These are phyloP conservation scores for Conticribra weissflogii DNA, from an alignment of 108 stramenopile genomes.

Conservation along the genomic window DNA sequence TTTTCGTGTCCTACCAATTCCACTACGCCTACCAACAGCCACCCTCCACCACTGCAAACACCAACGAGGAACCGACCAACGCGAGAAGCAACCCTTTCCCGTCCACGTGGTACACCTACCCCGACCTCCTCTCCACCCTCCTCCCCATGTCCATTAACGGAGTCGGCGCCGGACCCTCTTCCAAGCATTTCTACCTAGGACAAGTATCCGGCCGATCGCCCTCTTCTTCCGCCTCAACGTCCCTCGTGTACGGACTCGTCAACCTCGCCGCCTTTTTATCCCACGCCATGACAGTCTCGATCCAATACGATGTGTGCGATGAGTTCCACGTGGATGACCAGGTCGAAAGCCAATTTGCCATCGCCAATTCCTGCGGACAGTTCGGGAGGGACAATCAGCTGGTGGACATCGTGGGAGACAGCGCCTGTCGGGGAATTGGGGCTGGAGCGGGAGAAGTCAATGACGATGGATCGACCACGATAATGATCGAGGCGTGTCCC, in stretches of 20 bases:
- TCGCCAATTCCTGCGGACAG: conserved; percentile 31
- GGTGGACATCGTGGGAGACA: conserved; percentile 18
- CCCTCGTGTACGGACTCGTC: conserved; percentile 23
- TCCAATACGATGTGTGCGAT: conserved; percentile 46
- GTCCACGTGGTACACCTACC: conserved; percentile 20
- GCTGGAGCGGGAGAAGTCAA: conserved; percentile 7
- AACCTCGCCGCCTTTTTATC: conserved; percentile 42
- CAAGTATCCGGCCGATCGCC: conserved; percentile 28
- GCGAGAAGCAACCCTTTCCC: conserved; percentile 24
- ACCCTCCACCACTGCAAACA: too few relatives aligned
- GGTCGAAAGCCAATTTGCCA: conserved; percentile 15
- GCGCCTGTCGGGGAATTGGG: not conserved
- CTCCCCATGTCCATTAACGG: conserved; percentile 20
- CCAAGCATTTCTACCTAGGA: conserved; percentile 23
- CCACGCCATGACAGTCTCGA: conserved; percentile 21
- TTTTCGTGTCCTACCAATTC: too few relatives aligned
- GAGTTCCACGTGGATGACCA: conserved; percentile 36
- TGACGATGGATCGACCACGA: conserved; percentile 8
- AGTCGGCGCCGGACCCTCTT: conserved; percentile 19
- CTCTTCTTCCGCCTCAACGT: too few relatives aligned
- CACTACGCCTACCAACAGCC: too few relatives aligned
- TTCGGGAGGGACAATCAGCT: conserved; percentile 27
- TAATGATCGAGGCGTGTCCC: conserved; percentile 21
- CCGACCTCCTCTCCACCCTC: conserved; percentile 13
- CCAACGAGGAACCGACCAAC: too few relatives aligned